Base-by-base conservation (phyloP, 208 protist genomes). In the Balamuthia mandrillaris region DNA sequence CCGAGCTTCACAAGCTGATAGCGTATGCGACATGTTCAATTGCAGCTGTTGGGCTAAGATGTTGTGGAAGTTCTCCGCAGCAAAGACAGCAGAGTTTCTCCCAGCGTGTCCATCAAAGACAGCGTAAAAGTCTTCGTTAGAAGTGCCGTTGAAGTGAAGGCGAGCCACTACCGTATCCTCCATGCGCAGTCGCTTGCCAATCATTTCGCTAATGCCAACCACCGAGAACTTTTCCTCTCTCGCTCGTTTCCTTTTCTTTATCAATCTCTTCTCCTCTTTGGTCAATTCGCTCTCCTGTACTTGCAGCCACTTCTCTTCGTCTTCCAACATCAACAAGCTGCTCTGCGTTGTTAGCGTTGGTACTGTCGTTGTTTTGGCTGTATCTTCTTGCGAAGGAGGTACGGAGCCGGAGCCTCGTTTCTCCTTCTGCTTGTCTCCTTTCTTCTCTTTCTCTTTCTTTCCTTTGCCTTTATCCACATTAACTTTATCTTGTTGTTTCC, bases 31-130 rank as follows among this genome's bases (percentile, higher is more conserved):
- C 49, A 27, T 16, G n/a, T 27, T 83, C 77, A 10, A 49, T 56
- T 21, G 54, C 31, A 83, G 42, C 37, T 83, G 63, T 24, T 83
- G 63, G n/a, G 77, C 77, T 14, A 83, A 39, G 39, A 83, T 56
- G 39, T 44, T 39, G 42, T 63, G 77, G 37, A 83, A 83, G n/a
- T 83, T 39, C 16, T 68, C 41, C 27, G 77, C 77, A 24, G 77
- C 77, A 33, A 83, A 83, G 21, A 83, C 77, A 44, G 77, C 77
- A 29, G 77, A 83, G 2, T 49, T 44, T 45, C 77, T 7, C 0
- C 77, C 77, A 18, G 77, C 77, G 24, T 83, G 77, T 33, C 77
- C 77, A 31, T 83, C 77, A 68, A 83, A 83, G 35, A 83, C 77
- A 1, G 77, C 77, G 29, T 68, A 83, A 31, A 83, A 83, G 51